Evolutionary conservation across 2,329 filamentous ascomycete genomes (phyloP).

Genomic region (Ascochyta pisi): DNA sequence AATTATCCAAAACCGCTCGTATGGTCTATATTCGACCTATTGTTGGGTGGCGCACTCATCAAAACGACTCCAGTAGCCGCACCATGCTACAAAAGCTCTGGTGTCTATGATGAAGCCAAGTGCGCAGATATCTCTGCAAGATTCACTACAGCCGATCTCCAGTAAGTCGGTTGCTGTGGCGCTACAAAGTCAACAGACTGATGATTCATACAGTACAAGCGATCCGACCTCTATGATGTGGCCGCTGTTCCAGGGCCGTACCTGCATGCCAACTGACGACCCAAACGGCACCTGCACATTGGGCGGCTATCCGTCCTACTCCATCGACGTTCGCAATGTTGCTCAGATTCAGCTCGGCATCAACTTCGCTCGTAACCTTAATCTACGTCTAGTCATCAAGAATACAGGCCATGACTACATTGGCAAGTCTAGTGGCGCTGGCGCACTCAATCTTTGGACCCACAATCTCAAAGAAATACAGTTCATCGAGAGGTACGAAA

Average conservation of each 20-base stretch:
- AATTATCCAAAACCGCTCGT: conserved; percentile 20
- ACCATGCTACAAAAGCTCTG: conserved; percentile 29
- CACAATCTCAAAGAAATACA: conserved; percentile 34
- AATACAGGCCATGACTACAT: conserved; percentile 31
- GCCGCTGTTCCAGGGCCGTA: conserved; percentile 33
- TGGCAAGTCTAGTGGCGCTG: conserved; percentile 35
- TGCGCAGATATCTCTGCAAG: conserved; percentile 21
- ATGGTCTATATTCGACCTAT: conserved; percentile 28
- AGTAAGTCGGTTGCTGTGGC: conserved; percentile 5
- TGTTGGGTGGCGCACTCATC: conserved; percentile 26
- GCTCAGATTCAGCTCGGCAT: conserved; percentile 26
- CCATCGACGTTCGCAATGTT: conserved; percentile 22
- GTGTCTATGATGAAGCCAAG: conserved; percentile 17
- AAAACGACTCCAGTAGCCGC: conserved; percentile 30
- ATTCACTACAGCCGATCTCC: conserved; percentile 19
- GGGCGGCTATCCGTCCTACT: conserved; percentile 25
- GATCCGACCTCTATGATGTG: conserved; percentile 36
- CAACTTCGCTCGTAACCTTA: conserved; percentile 27
- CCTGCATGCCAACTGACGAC: conserved; percentile 29
- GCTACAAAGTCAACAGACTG: background rate
- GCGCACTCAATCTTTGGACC: conserved; percentile 38
- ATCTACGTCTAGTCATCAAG: conserved; percentile 23
- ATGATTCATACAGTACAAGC: conserved; percentile 13
- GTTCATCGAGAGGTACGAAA: conserved; percentile 21
- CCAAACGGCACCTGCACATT: conserved; percentile 21